A percentile compares a stretch with the other conserved stretches of the same genome.
phyloP scores from a whole-genome alignment of 306 rosid genomes.

The Carpinus fangiana region DNA sequence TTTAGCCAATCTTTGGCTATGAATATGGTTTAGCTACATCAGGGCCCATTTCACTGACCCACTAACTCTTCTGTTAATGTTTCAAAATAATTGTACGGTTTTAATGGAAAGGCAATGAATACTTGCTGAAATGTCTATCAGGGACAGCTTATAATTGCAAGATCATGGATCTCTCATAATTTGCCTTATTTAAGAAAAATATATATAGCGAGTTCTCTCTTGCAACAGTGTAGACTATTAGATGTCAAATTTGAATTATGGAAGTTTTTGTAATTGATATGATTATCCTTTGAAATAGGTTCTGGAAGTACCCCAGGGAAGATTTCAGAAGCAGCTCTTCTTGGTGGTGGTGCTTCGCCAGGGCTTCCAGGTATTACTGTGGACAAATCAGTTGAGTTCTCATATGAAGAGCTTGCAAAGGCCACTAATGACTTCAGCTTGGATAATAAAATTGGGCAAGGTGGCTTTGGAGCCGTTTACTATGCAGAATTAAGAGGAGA shows the following conservation, averaged over 20 bases:
- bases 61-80: background rate
- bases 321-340: conserved; percentile 36
- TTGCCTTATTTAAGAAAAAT: too few species aligned
- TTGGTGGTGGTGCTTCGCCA: conserved; percentile 30
- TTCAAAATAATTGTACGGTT: background rate
- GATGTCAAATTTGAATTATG: conserved; percentile 4
- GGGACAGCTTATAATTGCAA: background rate
- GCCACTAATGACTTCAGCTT: conserved; percentile 56
- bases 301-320: conserved; percentile 41
- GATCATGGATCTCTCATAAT: background rate
- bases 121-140: background rate
- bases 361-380: conserved; percentile 59
- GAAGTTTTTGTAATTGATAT: background rate
- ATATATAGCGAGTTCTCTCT: background rate
- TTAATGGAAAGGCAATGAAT: background rate
- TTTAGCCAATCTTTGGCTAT: background rate
- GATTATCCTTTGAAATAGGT: conserved; percentile 33
- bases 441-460: conserved; percentile 64
- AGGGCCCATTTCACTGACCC: background rate
- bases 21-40: background rate
- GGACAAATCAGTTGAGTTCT: conserved; percentile 76
- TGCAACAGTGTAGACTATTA: background rate
- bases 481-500: conserved; percentile 71
- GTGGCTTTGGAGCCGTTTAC: conserved; percentile 76
- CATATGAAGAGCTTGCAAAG: conserved; percentile 69